Conservation (phyloP, 2,329 filamentous ascomycete species). For the Cercospora zeae-maydis region DNA sequence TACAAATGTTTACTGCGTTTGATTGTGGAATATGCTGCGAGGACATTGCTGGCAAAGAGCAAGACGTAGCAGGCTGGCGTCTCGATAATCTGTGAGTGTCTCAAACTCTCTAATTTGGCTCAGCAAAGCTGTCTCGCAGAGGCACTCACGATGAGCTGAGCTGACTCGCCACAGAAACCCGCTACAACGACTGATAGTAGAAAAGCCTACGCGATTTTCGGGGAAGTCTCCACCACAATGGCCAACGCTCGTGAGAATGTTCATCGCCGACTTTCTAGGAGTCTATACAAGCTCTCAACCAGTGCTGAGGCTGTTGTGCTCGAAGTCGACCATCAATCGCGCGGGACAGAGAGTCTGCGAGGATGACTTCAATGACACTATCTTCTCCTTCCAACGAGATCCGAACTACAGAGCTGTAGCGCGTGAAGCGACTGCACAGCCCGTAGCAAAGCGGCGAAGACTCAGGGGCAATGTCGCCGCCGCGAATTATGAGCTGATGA, state of each 20-base stretch:
- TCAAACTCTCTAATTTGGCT: neutral
- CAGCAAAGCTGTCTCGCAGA: neutral
- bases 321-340: too few species aligned
- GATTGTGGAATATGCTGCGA: constrained; percentile 1
- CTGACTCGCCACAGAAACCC: neutral
- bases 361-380: neutral
- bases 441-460: neutral
- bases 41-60: neutral
- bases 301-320: neutral
- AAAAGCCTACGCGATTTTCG: neutral
- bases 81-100: neutral
- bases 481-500: neutral
- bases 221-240: neutral
- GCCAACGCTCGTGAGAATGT: neutral
- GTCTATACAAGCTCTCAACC: neutral
- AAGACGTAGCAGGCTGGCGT: constrained; percentile 5
- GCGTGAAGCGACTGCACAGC: neutral
- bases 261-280: neutral
- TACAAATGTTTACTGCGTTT: constrained; percentile 19
- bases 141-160: neutral
- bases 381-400: neutral
- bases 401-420: neutral
- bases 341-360: neutral
- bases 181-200: neutral
- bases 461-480: neutral